Base-by-base conservation (phyloP, 169 alveolate genomes). In the Babesia bovis region DNA sequence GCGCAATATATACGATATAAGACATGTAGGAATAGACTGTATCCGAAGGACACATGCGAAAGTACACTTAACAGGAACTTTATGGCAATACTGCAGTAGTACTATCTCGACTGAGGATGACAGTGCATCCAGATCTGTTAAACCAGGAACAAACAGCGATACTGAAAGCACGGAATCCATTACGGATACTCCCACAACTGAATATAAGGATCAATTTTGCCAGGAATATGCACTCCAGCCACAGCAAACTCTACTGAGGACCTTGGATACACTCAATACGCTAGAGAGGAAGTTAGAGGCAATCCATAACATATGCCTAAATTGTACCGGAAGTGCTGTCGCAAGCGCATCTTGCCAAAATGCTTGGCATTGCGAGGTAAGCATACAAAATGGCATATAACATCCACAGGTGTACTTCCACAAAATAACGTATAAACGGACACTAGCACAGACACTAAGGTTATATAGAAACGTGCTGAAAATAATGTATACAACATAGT, bases 321-420 rank as follows among this genome's bases (percentile, higher is more conserved):
- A 25, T 30, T 83, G 90, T 65, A 77, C 90, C 3, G 75, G 68
- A 47, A 56, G 83, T 19, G 79, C 81, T 47, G 72, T 66, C 58
- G 75, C 60, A 36, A 83, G 83, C 26, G 47, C 66, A 40, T 74
- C 82, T n/a, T 83, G 90, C 44, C 77, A 72, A n/a, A 74, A 83
- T 49, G 84, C 90, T 26, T 65, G 81, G 52, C 90, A 83, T 56
- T 83, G 90, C 23, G 72, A 72, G 47, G 72, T 83, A 32, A 52
- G 52, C 67, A 49, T 61, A 33, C 42, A 13, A 32, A 45, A 13
- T 1, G 23, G 3, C 3, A 15, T 19, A n/a, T 38, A 44, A n/a
- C 4, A 21, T 40, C 33, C 32, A 17, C 45, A 73, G 82, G 66
- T 74, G 36, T 44, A 60, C 59, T 50, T 58, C 56, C 28, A 52